Evolutionary conservation across 2,329 filamentous ascomycete genomes (phyloP).

Genomic region (Cladosporium velox): DNA sequence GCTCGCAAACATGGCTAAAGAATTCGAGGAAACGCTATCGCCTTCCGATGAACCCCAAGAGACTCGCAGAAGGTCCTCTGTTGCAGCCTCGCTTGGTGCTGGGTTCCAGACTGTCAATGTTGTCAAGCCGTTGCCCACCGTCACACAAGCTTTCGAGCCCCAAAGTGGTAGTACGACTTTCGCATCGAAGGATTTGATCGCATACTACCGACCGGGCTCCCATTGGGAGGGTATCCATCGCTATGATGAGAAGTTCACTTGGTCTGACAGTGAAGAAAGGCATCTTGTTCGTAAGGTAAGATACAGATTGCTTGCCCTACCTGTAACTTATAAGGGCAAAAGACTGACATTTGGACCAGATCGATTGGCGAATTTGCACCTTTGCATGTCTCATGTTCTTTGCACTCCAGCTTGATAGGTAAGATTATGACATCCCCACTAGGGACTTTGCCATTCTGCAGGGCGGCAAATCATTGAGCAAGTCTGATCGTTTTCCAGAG

Average conservation of each 20-base stretch:
- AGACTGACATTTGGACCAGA: slow-evolving; percentile 43
- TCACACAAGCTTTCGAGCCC: neutral
- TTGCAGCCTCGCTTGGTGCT: neutral
- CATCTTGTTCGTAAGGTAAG: slow-evolving; percentile 54
- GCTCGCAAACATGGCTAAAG: neutral
- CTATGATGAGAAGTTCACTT: slow-evolving; percentile 58
- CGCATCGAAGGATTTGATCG: neutral
- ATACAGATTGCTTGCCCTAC: neutral
- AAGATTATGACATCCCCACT: slow-evolving; percentile 47
- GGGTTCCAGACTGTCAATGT: neutral
- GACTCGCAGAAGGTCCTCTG: neutral
- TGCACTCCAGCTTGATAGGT: slow-evolving; percentile 21
- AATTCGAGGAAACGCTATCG: neutral
- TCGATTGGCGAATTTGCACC: slow-evolving; percentile 51
- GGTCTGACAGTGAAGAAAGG: slow-evolving; percentile 56
- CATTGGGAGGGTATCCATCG: slow-evolving; percentile 55
- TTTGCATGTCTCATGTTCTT: slow-evolving; percentile 20
- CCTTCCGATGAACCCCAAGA: neutral
- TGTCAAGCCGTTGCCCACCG: neutral
- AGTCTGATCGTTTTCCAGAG: neutral
- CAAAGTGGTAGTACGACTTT: neutral
- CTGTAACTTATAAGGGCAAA: neutral
- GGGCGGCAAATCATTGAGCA: neutral
- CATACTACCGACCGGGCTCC: neutral
- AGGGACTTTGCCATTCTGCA: neutral